Evolutionary conservation across 2,329 filamentous ascomycete species (phyloP).

Genomic region (Lizonia empirigonia): DNA sequence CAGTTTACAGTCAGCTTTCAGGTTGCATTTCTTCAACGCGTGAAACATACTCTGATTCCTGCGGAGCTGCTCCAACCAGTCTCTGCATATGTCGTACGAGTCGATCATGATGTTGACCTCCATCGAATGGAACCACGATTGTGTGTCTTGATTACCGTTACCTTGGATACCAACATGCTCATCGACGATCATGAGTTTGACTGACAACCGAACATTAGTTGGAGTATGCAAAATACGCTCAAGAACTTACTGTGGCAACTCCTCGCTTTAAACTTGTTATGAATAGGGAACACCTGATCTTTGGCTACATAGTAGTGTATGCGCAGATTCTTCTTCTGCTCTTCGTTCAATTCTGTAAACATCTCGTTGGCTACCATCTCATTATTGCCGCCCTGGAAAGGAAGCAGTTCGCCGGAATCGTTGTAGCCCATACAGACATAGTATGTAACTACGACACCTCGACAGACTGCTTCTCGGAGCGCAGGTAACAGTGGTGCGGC

Average conservation of each 20-base stretch:
- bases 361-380: constrained; percentile 70
- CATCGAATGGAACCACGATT: constrained; percentile 78
- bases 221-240: not conserved
- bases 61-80: constrained; percentile 66
- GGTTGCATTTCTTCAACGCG: not conserved
- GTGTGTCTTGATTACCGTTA: constrained; percentile 80
- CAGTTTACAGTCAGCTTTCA: not conserved
- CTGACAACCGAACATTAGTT: not conserved
- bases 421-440: constrained; percentile 82
- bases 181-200: constrained; percentile 79
- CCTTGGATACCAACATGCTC: constrained; percentile 71
- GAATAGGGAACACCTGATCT: constrained; percentile 71
- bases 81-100: constrained; percentile 62
- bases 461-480: constrained; percentile 66
- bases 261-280: constrained; percentile 68
- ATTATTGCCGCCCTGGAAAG: constrained; percentile 76
- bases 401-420: constrained; percentile 75
- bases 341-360: constrained; percentile 58
- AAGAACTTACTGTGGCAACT: constrained; percentile 63
- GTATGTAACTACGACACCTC: constrained; percentile 70
- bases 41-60: constrained; percentile 62
- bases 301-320: constrained; percentile 76
- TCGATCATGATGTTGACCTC: constrained; percentile 80
- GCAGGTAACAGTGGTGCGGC: constrained; percentile 69
- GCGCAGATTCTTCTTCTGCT: constrained; percentile 59